Evolutionary conservation across 768 basidiomycete species (phyloP).

Genomic region (Tulasnella sp.): DNA sequence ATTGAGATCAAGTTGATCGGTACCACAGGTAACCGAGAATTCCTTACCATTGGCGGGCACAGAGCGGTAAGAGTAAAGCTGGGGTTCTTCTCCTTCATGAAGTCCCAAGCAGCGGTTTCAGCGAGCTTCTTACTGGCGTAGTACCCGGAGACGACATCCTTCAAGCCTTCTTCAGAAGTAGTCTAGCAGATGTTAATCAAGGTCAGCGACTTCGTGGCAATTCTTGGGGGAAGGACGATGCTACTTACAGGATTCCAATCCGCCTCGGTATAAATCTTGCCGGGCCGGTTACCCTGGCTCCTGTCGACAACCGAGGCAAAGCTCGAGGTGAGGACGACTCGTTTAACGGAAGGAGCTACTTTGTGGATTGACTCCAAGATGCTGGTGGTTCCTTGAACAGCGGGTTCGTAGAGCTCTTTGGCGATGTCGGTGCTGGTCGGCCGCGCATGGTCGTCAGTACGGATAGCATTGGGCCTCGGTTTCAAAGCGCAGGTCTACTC

Average conservation of each 20-base stretch:
- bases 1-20: background rate
- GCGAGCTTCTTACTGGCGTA: conserved; percentile 60
- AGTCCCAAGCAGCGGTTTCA: conserved; percentile 57
- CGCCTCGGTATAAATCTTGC: conserved; percentile 29
- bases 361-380: conserved; percentile 28
- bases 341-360: conserved; percentile 31
- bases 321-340: conserved; percentile 34
- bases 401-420: conserved; percentile 30
- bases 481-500: background rate
- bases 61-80: conserved; percentile 45
- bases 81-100: conserved; percentile 44
- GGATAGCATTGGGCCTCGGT: background rate
- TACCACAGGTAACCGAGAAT: no score
- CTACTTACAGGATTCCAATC: conserved; percentile 30
- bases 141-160: conserved; percentile 38
- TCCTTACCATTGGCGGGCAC: conserved; percentile 50
- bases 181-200: conserved; percentile 15
- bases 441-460: background rate
- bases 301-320: conserved; percentile 31
- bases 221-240: background rate
- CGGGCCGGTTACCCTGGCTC: conserved; percentile 7
- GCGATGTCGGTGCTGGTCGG: background rate
- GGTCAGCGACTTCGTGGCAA: background rate
- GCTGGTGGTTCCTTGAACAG: conserved; percentile 30
- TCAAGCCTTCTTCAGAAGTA: conserved; percentile 13